phyloP scores from a whole-genome alignment of 2,329 filamentous ascomycete genomes.

The Triangularia setosa region DNA sequence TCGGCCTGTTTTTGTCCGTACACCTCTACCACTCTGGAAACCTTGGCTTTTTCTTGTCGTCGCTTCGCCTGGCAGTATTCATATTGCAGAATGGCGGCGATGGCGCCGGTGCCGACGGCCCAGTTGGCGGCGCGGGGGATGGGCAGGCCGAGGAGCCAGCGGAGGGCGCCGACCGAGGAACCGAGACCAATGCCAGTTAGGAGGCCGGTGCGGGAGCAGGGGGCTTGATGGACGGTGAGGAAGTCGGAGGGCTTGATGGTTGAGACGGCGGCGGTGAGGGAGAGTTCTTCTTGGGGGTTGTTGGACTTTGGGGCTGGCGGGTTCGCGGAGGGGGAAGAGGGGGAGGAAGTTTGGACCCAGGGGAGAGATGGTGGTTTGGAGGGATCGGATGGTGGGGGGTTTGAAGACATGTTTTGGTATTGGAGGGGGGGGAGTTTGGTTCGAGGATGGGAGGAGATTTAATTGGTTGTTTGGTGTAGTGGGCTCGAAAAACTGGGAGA shows the following conservation, averaged over 20 bases:
- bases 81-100: conserved; percentile 68
- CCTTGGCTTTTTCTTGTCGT: conserved; percentile 71
- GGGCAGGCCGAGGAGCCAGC: conserved; percentile 66
- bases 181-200: conserved; percentile 79
- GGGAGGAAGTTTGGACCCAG: conserved; percentile 3
- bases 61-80: conserved; percentile 79
- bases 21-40: conserved; percentile 81
- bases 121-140: conserved; percentile 72
- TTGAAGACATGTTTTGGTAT: not conserved
- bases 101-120: conserved; percentile 74
- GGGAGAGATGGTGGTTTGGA: not conserved
- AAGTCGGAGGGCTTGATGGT: conserved; percentile 68
- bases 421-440: not conserved
- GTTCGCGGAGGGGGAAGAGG: not conserved
- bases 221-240: conserved; percentile 67
- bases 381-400: conserved; percentile 4
- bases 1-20: conserved; percentile 66
- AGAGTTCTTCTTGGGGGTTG: not conserved
- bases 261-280: conserved; percentile 60
- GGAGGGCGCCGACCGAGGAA: conserved; percentile 68
- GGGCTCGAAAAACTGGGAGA: too few species aligned
- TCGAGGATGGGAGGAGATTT: not conserved
- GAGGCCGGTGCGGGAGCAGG: conserved; percentile 79
- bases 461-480: too few species aligned
- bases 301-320: not conserved